Evolutionary conservation across 2,329 filamentous ascomycete species (phyloP).

Genomic region (Arthrobotrys musiformis): DNA sequence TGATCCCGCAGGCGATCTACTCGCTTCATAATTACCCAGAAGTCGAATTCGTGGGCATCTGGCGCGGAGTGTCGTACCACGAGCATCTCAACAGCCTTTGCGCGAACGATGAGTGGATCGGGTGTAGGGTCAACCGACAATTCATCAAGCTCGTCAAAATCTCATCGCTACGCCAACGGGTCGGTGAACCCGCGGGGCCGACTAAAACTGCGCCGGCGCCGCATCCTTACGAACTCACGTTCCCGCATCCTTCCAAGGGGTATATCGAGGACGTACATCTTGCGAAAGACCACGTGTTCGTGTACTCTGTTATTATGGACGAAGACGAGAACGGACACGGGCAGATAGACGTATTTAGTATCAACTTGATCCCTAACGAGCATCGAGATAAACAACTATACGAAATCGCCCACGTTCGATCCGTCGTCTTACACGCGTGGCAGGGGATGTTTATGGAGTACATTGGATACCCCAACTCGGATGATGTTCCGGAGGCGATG

Average conservation of each 20-base stretch:
- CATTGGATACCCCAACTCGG: constrained; percentile 29
- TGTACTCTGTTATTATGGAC: constrained; percentile 35
- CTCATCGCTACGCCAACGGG: constrained; percentile 22
- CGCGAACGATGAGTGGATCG: constrained; percentile 55
- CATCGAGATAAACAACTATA: constrained; percentile 44
- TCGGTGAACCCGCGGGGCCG: not conserved
- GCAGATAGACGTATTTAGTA: constrained; percentile 50
- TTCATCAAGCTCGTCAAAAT: constrained; percentile 49
- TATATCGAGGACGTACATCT: constrained; percentile 55
- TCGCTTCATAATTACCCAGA: constrained; percentile 47
- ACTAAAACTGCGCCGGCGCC: not conserved
- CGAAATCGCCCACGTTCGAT: constrained; percentile 46
- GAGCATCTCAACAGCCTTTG: constrained; percentile 50
- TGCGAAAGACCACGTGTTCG: constrained; percentile 47
- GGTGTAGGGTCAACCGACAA: constrained; percentile 42
- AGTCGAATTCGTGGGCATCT: constrained; percentile 40
- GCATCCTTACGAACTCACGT: constrained; percentile 47
- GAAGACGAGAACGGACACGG: constrained; percentile 35
- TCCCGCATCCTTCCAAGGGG: constrained; percentile 36
- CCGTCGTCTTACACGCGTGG: constrained; percentile 40
- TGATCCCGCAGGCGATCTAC: constrained; percentile 50
- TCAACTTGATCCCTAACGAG: constrained; percentile 40
- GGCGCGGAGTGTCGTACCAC: constrained; percentile 47
- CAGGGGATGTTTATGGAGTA: constrained; percentile 54
- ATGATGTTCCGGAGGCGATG: constrained; percentile 37